Evolutionary conservation across 495 filamentous ascomycete species (phyloP), one percentile per base, ranked within the genome.

Genomic region (Corynascus novoguineensis): DNA sequence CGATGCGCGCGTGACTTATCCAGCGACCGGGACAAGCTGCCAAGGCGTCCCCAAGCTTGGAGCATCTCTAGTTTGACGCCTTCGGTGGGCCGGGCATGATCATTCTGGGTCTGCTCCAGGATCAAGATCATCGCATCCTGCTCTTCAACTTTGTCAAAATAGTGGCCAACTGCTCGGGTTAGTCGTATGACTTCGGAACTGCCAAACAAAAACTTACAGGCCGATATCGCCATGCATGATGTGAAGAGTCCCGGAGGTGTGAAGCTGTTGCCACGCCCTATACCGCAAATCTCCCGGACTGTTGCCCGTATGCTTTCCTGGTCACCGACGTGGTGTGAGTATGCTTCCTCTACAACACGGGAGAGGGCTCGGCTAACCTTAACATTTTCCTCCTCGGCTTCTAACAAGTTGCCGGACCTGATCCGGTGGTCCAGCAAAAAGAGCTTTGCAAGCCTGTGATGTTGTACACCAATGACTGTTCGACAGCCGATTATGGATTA

Each of bases 221-320:
- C 73, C 1, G 73, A 69, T 52, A 81, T 80, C 5, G 74, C 75
- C 71, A 81, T 79, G 24, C 75, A 79, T 4, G 78, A 76, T 1
- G 78, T 81, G 50, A 81, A 81, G 68, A 78, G 78, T 50, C 73
- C 69, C 4, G 79, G 79, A n/a, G 78, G 73, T 6, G 71, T 77
- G 68, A 71, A 73, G 41, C 74, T 64, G 58, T 82, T 83, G 35
- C 72, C 71, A 9, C 75, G 59, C 0, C 74, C 76, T 31, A 82
- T 81, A 5, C 79, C 80, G 61, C 78, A 81, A 9, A 82, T 66
- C 34, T 70, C 68, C 17, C 72, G 69, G 14, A 82, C 71, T 17
- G 74, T 64, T 2, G 55, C 53, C 42, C 75, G 69, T 25, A 81
- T 76, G 10, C 68, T 64, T 42, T 73, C 58, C 75, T 78, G 35